These are phyloP conservation scores for Entomortierella beljakovae DNA, from an alignment of 192 early-diverging fungal species.

Conservation along the genomic window DNA sequence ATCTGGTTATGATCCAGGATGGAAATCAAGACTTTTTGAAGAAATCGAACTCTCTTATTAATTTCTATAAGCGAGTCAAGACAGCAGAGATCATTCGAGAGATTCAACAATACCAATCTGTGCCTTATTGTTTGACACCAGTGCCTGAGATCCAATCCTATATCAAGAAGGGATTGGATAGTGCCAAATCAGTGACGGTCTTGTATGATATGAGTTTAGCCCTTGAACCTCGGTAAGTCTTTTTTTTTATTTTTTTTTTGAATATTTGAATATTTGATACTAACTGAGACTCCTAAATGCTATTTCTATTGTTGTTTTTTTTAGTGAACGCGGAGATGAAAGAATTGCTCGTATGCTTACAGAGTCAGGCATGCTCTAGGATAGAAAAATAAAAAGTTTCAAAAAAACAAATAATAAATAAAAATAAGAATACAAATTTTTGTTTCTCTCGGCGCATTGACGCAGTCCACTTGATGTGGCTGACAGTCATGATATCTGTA, in stretches of 20 bases:
- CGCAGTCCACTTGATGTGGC: no score
- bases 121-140: constrained; percentile 77
- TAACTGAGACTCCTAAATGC: not conserved
- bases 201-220: constrained; percentile 83
- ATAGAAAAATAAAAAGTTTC: no score
- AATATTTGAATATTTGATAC: not conserved
- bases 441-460: no score
- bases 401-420: no score
- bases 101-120: constrained; percentile 90
- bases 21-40: constrained; percentile 82
- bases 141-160: constrained; percentile 89
- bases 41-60: constrained; percentile 79
- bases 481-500: no score
- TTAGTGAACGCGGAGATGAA: constrained; percentile 77
- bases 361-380: constrained; percentile 71
- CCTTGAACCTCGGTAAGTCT: constrained; percentile 78
- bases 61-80: constrained; percentile 90
- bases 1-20: constrained; percentile 93
- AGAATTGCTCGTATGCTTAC: constrained; percentile 76
- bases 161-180: constrained; percentile 75
- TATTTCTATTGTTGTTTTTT: not conserved
- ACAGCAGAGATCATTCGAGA: constrained; percentile 90
- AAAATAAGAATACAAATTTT: no score
- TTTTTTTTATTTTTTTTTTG: not conserved
- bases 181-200: constrained; percentile 74